Evolutionary conservation across 768 basidiomycete species (phyloP).

Genomic region (Hebeloma cylindrosporum): DNA sequence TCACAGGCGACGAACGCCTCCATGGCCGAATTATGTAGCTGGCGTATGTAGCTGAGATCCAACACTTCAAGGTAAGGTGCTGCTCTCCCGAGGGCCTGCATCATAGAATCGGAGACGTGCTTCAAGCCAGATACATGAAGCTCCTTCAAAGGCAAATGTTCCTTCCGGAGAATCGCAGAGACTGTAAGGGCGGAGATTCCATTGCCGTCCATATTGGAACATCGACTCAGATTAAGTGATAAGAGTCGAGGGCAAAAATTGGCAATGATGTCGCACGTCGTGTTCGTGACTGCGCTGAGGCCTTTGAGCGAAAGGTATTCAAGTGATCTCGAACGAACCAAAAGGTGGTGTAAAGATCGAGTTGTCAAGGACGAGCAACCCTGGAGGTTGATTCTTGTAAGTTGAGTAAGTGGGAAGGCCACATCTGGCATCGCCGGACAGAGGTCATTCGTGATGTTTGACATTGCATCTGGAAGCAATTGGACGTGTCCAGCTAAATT

Average conservation of each 20-base stretch:
- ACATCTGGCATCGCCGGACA: conserved; percentile 42
- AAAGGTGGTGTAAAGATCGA: conserved; percentile 65
- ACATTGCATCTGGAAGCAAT: conserved; percentile 49
- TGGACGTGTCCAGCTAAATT: conserved; percentile 63
- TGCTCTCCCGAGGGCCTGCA: conserved; percentile 66
- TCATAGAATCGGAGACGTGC: conserved; percentile 55
- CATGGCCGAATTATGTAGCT: conserved; percentile 72
- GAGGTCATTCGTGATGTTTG: conserved; percentile 53
- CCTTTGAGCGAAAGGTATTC: conserved; percentile 65
- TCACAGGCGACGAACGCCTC: conserved; percentile 68
- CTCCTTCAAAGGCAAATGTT: conserved; percentile 55
- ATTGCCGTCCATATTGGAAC: conserved; percentile 61
- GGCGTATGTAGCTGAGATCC: conserved; percentile 72
- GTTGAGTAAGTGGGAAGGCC: conserved; percentile 55
- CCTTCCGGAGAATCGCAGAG: conserved; percentile 44
- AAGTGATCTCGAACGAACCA: conserved; percentile 63
- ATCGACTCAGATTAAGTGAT: conserved; percentile 70
- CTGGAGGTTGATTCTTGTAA: conserved; percentile 68
- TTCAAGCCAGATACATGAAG: conserved; percentile 70
- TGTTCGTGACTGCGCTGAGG: conserved; percentile 65
- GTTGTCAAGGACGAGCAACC: conserved; percentile 71
- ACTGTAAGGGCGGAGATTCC: conserved; percentile 54
- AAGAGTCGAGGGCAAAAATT: conserved; percentile 55
- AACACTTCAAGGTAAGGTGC: conserved; percentile 75
- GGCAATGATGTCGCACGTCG: conserved; percentile 69